These are phyloP conservation scores for Byssochlamys sp. DNA, from an alignment of 2,329 filamentous ascomycete genomes.

Conservation along the genomic window DNA sequence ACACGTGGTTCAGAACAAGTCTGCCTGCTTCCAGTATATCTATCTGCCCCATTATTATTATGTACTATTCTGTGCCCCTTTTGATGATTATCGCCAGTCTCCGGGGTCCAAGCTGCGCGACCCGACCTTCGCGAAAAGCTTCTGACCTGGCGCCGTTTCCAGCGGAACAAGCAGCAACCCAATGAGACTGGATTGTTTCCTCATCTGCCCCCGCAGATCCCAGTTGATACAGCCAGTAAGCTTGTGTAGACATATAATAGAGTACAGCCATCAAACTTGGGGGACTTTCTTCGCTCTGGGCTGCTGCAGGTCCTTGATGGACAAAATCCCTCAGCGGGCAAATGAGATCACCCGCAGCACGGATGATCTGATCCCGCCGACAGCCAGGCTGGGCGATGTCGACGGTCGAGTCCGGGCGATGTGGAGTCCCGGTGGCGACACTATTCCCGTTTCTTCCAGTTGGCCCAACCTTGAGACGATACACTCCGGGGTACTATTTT, in stretches of 20 bases:
- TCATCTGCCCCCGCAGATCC: not conserved
- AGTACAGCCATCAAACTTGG: no score
- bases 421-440: not conserved
- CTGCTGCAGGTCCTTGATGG: not conserved
- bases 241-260: not conserved
- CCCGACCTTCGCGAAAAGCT: not conserved
- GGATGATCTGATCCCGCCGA: not conserved
- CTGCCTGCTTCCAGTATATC: not conserved
- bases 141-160: not conserved
- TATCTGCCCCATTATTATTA: not conserved
- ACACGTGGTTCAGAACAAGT: not conserved
- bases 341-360: not conserved
- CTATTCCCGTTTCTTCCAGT: not conserved
- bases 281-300: no score
- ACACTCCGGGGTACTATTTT: conserved; percentile 17
- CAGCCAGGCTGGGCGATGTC: not conserved
- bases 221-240: not conserved
- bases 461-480: not conserved
- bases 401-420: not conserved
- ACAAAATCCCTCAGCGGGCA: not conserved
- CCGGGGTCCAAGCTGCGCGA: not conserved
- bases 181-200: not conserved
- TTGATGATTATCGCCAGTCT: not conserved
- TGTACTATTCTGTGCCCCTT: not conserved
- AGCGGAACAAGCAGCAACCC: not conserved